A percentile compares a stretch with the other conserved stretches of the same genome.
These are phyloP conservation scores for Arctium lappa DNA, from an alignment of 129 eudicot species.

Conservation along the genomic window DNA sequence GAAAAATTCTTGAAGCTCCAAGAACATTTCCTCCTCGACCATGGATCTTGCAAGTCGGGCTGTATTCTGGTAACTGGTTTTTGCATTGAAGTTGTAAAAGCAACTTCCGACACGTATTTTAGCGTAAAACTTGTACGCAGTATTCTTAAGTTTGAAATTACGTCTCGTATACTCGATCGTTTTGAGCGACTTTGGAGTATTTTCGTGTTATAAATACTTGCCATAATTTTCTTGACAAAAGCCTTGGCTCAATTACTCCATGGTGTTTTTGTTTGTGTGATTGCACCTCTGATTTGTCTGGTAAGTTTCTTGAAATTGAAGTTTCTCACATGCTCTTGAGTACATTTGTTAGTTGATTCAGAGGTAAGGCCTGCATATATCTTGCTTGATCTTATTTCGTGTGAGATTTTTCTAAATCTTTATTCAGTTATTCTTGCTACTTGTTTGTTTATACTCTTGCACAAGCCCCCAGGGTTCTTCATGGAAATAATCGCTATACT, in stretches of 20 bases:
- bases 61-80: constrained; percentile 14
- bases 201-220: constrained; percentile 1
- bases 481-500: neutral
- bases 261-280: neutral
- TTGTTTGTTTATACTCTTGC: neutral
- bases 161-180: neutral
- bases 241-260: neutral
- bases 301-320: neutral
- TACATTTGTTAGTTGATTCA: neutral
- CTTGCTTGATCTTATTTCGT: neutral
- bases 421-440: neutral
- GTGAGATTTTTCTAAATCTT: neutral
- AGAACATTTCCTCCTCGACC: constrained; percentile 6
- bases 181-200: neutral
- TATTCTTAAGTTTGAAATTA: neutral
- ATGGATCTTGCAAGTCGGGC: constrained; percentile 15
- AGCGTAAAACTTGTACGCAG: constrained; percentile 1
- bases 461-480: neutral
- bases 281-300: neutral
- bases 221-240: neutral
- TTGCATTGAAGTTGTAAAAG: constrained; percentile 8
- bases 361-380: neutral
- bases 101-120: neutral
- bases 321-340: neutral
- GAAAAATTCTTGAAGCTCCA: constrained; percentile 3